Percentiles rank a stretch among this genome's conserved stretches.
Evolutionary conservation across 768 basidiomycete genomes (phyloP).

Genomic region (Psilocybe sp.): DNA sequence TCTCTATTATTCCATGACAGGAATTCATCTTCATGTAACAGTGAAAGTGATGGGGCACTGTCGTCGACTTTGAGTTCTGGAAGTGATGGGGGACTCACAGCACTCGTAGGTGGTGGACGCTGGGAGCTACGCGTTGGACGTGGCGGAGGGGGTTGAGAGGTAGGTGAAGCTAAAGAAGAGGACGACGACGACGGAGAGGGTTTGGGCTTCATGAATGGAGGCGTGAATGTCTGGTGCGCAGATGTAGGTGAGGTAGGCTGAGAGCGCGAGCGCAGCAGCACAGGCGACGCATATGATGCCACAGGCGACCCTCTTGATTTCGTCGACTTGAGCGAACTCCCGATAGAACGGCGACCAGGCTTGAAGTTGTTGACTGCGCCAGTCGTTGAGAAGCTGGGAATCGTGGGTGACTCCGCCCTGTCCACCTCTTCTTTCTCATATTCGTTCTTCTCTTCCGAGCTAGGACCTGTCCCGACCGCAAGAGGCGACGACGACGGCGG

Average conservation of each 20-base stretch:
- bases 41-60: not conserved
- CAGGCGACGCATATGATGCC: constrained; percentile 2
- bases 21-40: not conserved
- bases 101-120: constrained; percentile 14
- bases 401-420: constrained; percentile 35
- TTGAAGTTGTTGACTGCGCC: constrained; percentile 45
- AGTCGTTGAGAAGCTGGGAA: constrained; percentile 48
- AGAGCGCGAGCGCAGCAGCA: too few species aligned
- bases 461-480: not conserved
- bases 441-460: too few species aligned
- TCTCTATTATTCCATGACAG: not conserved
- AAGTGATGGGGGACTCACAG: not conserved
- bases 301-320: constrained; percentile 3
- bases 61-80: not conserved
- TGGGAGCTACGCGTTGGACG: constrained; percentile 24
- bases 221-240: not conserved
- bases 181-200: not conserved
- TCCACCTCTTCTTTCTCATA: constrained; percentile 4
- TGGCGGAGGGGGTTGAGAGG: constrained; percentile 28
- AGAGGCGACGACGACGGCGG: not conserved
- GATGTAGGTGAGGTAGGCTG: too few species aligned
- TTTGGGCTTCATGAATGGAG: constrained; percentile 3
- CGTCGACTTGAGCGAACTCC: not conserved
- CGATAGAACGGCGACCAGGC: constrained; percentile 2
- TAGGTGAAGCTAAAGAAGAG: not conserved